Evolutionary conservation across 345 rosid species (phyloP).

Genomic region (Pelargonium nanum): DNA sequence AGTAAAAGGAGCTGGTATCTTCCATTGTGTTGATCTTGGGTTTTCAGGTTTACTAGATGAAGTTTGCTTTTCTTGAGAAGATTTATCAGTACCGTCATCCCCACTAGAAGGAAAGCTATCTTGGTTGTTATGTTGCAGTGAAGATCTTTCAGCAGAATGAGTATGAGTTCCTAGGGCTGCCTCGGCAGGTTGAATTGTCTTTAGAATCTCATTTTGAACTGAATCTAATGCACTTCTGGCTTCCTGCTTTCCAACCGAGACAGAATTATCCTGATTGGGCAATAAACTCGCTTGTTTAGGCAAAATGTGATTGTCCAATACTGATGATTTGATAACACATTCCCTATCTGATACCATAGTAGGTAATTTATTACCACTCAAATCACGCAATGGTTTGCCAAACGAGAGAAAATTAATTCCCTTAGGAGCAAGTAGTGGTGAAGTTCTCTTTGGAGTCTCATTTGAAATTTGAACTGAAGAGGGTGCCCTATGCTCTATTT

Average conservation of each 20-base stretch:
- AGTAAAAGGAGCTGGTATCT: constrained; percentile 14
- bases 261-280: background rate
- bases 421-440: constrained; percentile 13
- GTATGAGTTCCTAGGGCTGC: constrained; percentile 4
- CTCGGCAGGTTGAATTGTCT: constrained; percentile 12
- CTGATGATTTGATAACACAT: constrained; percentile 8
- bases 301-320: too few species aligned
- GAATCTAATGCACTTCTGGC: constrained; percentile 8
- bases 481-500: constrained; percentile 17
- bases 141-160: constrained; percentile 10
- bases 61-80: constrained; percentile 17
- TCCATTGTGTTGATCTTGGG: constrained; percentile 13
- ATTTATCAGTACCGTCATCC: constrained; percentile 4
- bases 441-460: constrained; percentile 16
- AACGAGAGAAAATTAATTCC: constrained; percentile 52
- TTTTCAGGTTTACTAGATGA: constrained; percentile 9
- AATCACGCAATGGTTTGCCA: constrained; percentile 20
- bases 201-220: constrained; percentile 8
- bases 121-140: constrained; percentile 4
- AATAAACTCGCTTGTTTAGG: constrained; percentile 10
- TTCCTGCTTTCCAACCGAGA: constrained; percentile 10
- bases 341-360: constrained; percentile 10
- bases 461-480: constrained; percentile 12
- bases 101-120: constrained; percentile 15
- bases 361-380: too few species aligned